A percentile compares a stretch with the other conserved stretches of the same genome.
These are phyloP conservation scores for Trametes sp. DNA, from an alignment of 1,284 basidiomycete genomes.

Conservation along the genomic window DNA sequence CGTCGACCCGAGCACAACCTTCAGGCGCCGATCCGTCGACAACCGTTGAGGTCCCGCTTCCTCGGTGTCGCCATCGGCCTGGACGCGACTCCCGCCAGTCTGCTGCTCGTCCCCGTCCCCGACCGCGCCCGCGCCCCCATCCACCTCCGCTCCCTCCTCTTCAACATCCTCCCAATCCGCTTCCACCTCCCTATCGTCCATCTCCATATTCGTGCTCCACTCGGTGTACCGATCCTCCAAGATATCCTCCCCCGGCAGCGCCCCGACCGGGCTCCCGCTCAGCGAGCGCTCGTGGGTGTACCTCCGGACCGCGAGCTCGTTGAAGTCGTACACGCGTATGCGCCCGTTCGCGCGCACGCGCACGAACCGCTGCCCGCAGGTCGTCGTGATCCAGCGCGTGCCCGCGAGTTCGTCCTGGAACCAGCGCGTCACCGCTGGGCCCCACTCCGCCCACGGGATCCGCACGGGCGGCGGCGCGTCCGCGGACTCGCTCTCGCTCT, in stretches of 20 bases:
- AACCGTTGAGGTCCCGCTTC: no score
- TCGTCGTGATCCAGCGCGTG: constrained; percentile 57
- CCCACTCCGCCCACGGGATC: constrained; percentile 53
- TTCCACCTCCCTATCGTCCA: background rate
- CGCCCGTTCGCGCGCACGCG: constrained; percentile 35
- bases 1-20: constrained; percentile 23
- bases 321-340: constrained; percentile 52
- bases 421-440: constrained; percentile 50
- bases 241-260: constrained; percentile 12
- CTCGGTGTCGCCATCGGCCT: no score
- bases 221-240: constrained; percentile 16
- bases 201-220: background rate
- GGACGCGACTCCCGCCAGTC: no score
- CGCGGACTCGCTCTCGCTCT: background rate
- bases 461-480: background rate
- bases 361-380: constrained; percentile 54
- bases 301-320: constrained; percentile 42
- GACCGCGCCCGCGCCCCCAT: background rate
- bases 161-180: background rate
- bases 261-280: constrained; percentile 20
- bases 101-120: background rate
- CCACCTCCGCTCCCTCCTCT: background rate
- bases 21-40: constrained; percentile 11
- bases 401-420: constrained; percentile 47
- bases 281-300: constrained; percentile 19